Percentiles rank a stretch among this genome's conserved stretches.
These are phyloP conservation scores for Aspergillus pseudoterreus DNA, from an alignment of 2,329 filamentous ascomycete species.

Conservation along the genomic window DNA sequence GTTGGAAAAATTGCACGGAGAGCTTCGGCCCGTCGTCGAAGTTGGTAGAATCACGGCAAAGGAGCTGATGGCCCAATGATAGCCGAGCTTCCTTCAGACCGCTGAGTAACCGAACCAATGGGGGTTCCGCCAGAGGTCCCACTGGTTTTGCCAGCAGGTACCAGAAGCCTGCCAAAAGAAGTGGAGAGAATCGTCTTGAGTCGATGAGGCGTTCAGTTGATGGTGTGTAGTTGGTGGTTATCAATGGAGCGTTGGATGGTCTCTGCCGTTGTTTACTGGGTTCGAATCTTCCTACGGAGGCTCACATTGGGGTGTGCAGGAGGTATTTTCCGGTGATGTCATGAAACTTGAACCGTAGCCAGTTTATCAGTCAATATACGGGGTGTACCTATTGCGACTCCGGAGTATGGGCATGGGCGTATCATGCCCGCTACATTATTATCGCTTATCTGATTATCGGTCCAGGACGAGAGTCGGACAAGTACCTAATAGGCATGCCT, in stretches of 20 bases:
- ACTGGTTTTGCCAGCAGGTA: not conserved
- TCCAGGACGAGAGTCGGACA: too few relatives aligned
- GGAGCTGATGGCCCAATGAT: conserved; percentile 13
- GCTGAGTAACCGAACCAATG: conserved; percentile 14
- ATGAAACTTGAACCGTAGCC: too few relatives aligned
- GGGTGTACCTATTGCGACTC: too few relatives aligned
- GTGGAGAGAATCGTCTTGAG: not conserved
- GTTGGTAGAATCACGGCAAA: conserved; percentile 31
- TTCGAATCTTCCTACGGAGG: too few relatives aligned
- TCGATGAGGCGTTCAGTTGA: too few relatives aligned
- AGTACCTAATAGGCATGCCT: too few relatives aligned
- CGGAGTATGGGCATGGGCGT: too few relatives aligned
- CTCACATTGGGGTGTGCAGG: too few relatives aligned
- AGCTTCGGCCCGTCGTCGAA: conserved; percentile 36
- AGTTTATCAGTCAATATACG: too few relatives aligned
- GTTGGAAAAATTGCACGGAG: conserved; percentile 32
- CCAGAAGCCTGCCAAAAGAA: not conserved
- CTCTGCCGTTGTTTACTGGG: not conserved
- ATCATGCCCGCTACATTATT: too few relatives aligned
- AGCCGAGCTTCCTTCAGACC: conserved; percentile 14
- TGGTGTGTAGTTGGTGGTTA: not conserved
- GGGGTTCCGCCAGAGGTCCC: not conserved
- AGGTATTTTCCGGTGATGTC: too few relatives aligned
- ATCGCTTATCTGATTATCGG: too few relatives aligned
- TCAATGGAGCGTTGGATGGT: not conserved